phyloP scores from a whole-genome alignment of 2,329 filamentous ascomycete genomes.

The Trichoderma asperellum region DNA sequence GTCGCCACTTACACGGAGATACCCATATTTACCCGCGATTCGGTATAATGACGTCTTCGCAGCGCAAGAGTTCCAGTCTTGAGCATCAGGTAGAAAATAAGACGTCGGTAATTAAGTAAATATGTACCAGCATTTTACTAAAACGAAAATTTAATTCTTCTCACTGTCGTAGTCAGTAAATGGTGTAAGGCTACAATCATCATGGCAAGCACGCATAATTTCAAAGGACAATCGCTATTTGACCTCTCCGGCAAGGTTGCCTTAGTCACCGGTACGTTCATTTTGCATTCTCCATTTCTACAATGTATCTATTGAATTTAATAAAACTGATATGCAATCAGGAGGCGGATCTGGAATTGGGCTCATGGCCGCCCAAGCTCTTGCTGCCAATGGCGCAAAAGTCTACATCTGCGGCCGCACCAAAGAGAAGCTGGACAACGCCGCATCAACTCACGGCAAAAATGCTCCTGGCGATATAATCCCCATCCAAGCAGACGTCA shows the following conservation, averaged over 20 bases:
- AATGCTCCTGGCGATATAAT: conserved; percentile 60
- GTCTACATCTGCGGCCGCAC: conserved; percentile 73
- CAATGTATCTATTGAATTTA: no score
- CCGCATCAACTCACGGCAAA: conserved; percentile 61
- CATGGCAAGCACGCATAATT: conserved; percentile 11
- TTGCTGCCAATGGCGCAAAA: conserved; percentile 67
- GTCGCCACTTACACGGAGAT: conserved; percentile 1
- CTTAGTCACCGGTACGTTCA: conserved; percentile 48
- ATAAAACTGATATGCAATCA: conserved; percentile 28
- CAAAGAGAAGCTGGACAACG: conserved; percentile 63
- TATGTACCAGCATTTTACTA: neutral
- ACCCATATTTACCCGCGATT: neutral
- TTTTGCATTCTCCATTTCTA: neutral
- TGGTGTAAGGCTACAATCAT: neutral
- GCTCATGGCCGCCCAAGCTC: conserved; percentile 69
- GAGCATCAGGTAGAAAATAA: no score
- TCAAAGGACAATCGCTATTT: conserved; percentile 45
- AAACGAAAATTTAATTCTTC: neutral
- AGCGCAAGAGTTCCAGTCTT: neutral
- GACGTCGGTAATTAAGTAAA: neutral
- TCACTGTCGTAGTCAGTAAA: neutral
- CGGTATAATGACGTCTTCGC: neutral
- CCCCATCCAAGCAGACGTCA: conserved; percentile 64
- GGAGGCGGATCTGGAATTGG: conserved; percentile 66
- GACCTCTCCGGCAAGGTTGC: conserved; percentile 50